Conservation (phyloP, 257 asterid species). For the Solanum sitiens region DNA sequence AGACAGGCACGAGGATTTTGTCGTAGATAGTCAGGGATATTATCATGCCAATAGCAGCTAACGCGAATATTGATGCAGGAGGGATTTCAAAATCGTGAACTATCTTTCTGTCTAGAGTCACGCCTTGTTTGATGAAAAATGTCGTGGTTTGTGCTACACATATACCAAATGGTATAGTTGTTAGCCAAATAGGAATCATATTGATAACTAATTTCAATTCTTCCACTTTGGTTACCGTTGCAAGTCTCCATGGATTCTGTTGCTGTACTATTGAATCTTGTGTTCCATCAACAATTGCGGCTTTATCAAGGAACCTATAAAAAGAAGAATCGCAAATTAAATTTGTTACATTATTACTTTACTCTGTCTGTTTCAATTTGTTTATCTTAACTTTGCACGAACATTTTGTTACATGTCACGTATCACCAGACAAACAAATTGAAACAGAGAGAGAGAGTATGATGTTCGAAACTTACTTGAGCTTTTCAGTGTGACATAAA, state of each 20-base stretch:
- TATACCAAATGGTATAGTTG: slow-evolving; percentile 51
- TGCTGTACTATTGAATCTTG: background rate
- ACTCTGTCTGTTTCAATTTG: background rate
- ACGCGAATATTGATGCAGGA: slow-evolving; percentile 54
- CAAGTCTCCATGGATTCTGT: background rate
- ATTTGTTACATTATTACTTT: background rate
- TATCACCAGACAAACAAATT: background rate
- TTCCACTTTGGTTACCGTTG: slow-evolving; percentile 28
- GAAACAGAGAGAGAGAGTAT: background rate
- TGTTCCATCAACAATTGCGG: slow-evolving; percentile 40
- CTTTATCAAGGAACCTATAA: slow-evolving; percentile 72
- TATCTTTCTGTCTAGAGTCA: slow-evolving; percentile 15
- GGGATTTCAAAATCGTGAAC: slow-evolving; percentile 40
- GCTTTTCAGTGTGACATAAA: slow-evolving; percentile 51
- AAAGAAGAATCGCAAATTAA: background rate
- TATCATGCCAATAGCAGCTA: slow-evolving; percentile 71
- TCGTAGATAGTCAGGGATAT: slow-evolving; percentile 45
- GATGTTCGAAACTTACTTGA: slow-evolving; percentile 17
- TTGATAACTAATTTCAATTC: slow-evolving; percentile 53
- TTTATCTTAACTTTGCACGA: background rate
- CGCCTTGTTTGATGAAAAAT: slow-evolving; percentile 61
- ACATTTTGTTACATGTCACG: background rate
- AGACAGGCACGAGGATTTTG: slow-evolving; percentile 49
- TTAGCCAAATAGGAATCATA: slow-evolving; percentile 74
- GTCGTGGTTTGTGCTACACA: slow-evolving; percentile 45